These are phyloP conservation scores for Linum trigynum DNA, from an alignment of 345 rosid genomes.

Conservation along the genomic window DNA sequence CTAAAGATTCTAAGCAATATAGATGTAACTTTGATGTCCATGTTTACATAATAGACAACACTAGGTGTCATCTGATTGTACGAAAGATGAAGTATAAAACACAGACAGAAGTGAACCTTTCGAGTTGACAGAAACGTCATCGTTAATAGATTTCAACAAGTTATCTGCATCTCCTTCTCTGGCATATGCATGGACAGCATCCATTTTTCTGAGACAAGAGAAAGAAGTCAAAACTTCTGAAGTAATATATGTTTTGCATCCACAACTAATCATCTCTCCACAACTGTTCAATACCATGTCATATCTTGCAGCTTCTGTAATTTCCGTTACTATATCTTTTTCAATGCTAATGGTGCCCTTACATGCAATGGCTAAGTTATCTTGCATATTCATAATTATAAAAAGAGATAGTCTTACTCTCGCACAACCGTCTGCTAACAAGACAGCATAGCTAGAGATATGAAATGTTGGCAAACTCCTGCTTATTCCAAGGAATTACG, in stretches of 20 bases:
- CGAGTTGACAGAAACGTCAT: conserved; percentile 58
- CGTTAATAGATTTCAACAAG: conserved; percentile 60
- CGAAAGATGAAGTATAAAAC: not conserved
- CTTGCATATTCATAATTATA: not conserved
- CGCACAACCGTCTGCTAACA: no score
- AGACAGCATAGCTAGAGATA: not conserved
- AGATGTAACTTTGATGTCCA: not conserved
- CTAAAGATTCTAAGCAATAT: not conserved
- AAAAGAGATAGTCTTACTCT: not conserved
- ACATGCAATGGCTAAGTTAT: not conserved
- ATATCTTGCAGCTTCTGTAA: not conserved
- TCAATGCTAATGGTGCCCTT: not conserved
- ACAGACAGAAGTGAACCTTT: conserved; percentile 35
- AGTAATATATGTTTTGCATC: not conserved
- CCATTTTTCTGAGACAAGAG: conserved; percentile 53
- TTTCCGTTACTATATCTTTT: no score
- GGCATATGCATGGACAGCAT: conserved; percentile 78
- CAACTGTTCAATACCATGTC: not conserved
- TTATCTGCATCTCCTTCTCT: conserved; percentile 79
- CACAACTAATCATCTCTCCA: not conserved
- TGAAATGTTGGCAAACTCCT: not conserved
- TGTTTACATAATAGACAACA: not conserved
- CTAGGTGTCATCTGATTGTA: not conserved
- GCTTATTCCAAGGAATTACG: not conserved
- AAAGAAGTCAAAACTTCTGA: conserved; percentile 4